phyloP scores from a whole-genome alignment of 2,329 filamentous ascomycete species.

The Claviceps capensis region DNA sequence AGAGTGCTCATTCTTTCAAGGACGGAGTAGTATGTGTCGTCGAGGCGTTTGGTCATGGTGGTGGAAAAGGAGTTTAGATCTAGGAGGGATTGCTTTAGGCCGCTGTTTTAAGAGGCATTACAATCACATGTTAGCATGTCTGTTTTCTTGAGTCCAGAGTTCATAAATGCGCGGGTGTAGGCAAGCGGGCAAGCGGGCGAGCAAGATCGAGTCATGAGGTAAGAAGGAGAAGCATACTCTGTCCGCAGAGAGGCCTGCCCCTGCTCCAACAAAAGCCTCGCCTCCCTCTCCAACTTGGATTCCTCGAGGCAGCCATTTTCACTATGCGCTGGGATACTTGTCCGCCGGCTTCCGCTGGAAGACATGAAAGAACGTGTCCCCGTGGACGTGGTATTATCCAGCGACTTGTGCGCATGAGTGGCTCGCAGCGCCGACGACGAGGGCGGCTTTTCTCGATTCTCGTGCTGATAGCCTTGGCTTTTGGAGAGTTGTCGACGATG shows the following conservation, averaged over 20 bases:
- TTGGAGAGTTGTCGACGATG: slow-evolving; percentile 24
- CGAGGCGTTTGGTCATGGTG: slow-evolving; percentile 49
- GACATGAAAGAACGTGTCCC: slow-evolving; percentile 29
- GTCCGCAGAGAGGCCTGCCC: slow-evolving; percentile 16
- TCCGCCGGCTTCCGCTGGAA: slow-evolving; percentile 28
- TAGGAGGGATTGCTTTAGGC: slow-evolving; percentile 35
- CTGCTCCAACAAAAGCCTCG: slow-evolving; percentile 25
- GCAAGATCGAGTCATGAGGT: too few relatives aligned
- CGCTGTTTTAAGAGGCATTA: slow-evolving; percentile 20
- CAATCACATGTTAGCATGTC: background rate
- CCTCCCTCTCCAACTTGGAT: slow-evolving; percentile 28
- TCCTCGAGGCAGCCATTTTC: slow-evolving; percentile 17
- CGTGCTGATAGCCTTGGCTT: slow-evolving; percentile 14
- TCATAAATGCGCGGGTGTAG: too few relatives aligned
- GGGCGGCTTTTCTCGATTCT: slow-evolving; percentile 15
- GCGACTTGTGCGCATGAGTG: slow-evolving; percentile 24
- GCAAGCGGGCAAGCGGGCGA: too few relatives aligned
- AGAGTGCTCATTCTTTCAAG: slow-evolving; percentile 54
- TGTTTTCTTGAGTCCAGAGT: background rate
- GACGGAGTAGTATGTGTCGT: slow-evolving; percentile 61
- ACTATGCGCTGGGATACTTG: slow-evolving; percentile 24
- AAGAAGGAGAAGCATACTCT: slow-evolving; percentile 15
- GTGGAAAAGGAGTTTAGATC: slow-evolving; percentile 47
- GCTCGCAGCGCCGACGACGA: slow-evolving; percentile 2
- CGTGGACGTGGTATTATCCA: slow-evolving; percentile 33